A percentile compares a stretch with the other conserved stretches of the same genome.
Conservation (phyloP, 177 flowering plant species). For the Vitis hybrid region DNA sequence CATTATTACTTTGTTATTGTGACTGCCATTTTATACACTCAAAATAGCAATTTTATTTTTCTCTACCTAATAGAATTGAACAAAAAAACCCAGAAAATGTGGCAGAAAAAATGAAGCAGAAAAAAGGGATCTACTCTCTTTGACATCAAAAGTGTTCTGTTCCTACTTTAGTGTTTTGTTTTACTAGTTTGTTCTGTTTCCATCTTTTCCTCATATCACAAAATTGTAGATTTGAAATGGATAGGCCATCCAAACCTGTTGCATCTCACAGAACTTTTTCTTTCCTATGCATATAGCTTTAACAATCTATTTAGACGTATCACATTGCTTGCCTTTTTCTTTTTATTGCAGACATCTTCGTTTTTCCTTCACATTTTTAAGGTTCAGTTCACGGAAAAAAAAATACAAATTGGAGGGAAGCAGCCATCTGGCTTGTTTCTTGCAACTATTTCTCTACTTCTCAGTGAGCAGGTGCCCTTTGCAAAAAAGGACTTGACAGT, state of each 20-base stretch:
- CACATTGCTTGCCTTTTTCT: background rate
- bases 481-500: slow-evolving; percentile 51
- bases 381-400: slow-evolving; percentile 72
- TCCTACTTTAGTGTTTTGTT: too few relatives aligned
- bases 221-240: too few relatives aligned
- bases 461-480: slow-evolving; percentile 83
- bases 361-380: slow-evolving; percentile 80
- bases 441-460: slow-evolving; percentile 62
- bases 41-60: too few relatives aligned
- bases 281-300: background rate
- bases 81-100: too few relatives aligned
- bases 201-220: too few relatives aligned
- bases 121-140: too few relatives aligned
- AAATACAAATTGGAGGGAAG: slow-evolving; percentile 79
- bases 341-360: slow-evolving; percentile 79
- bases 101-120: too few relatives aligned
- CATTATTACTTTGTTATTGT: background rate
- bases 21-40: background rate
- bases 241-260: too few relatives aligned
- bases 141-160: too few relatives aligned
- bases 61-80: background rate
- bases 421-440: slow-evolving; percentile 74
- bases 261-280: background rate
- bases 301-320: background rate
- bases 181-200: too few relatives aligned